These are phyloP conservation scores for Triangularia verruculosa DNA, from an alignment of 2,329 filamentous ascomycete genomes.

Conservation along the genomic window DNA sequence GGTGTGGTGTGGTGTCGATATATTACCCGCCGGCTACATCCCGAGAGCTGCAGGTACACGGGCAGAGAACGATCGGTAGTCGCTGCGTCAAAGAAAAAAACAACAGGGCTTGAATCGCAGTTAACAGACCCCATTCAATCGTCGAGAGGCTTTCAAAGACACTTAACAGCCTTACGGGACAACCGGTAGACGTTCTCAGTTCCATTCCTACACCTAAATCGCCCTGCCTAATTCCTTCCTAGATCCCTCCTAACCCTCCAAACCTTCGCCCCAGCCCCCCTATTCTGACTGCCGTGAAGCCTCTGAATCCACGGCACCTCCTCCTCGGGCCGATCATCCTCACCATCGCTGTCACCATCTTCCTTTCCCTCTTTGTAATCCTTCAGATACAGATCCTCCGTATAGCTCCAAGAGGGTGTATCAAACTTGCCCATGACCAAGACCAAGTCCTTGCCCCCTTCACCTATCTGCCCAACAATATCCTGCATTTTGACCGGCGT, in stretches of 20 bases:
- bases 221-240: background rate
- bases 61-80: background rate
- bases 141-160: too few species aligned
- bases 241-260: constrained; percentile 10
- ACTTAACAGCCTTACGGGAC: too few species aligned
- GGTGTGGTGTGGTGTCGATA: background rate
- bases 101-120: too few species aligned
- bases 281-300: constrained; percentile 52
- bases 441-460: constrained; percentile 52
- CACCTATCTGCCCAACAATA: constrained; percentile 34
- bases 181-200: too few species aligned
- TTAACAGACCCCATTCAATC: too few species aligned
- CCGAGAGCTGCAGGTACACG: background rate
- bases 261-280: constrained; percentile 55
- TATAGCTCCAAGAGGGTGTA: constrained; percentile 66
- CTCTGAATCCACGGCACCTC: constrained; percentile 53
- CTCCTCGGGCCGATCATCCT: constrained; percentile 30
- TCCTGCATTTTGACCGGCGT: constrained; percentile 51
- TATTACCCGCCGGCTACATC: background rate
- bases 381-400: constrained; percentile 54
- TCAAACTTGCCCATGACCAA: constrained; percentile 68
- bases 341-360: constrained; percentile 35
- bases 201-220: too few species aligned
- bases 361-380: background rate
- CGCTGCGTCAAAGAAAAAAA: too few species aligned